Conservation (phyloP, 192 early-diverging fungal genomes). For the Gryganskiella cystojenkinii region DNA sequence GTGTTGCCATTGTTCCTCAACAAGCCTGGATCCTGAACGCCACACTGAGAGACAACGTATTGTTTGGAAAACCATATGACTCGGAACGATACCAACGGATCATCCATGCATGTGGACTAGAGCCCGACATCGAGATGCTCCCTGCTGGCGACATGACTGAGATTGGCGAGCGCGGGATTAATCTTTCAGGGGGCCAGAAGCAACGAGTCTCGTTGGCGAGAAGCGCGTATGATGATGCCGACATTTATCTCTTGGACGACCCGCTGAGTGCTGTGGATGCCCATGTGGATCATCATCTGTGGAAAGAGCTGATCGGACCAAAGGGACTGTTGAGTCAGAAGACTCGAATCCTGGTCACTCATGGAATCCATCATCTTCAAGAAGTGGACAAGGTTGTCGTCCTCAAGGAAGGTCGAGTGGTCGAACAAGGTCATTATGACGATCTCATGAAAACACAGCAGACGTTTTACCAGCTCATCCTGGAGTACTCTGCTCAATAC, state of each 20-base stretch:
- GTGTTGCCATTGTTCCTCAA: conserved; percentile 69
- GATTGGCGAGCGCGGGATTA: conserved; percentile 92
- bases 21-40: conserved; percentile 96
- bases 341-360: conserved; percentile 86
- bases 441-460: conserved; percentile 65
- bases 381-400: conserved; percentile 74
- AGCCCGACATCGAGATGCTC: conserved; percentile 84
- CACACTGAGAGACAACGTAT: conserved; percentile 89
- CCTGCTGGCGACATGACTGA: conserved; percentile 91
- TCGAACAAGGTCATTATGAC: conserved; percentile 67
- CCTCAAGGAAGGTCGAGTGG: conserved; percentile 74
- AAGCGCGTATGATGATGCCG: conserved; percentile 89
- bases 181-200: conserved; percentile 93
- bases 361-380: conserved; percentile 80
- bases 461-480: conserved; percentile 67
- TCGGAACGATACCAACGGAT: conserved; percentile 71
- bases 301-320: conserved; percentile 86
- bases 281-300: conserved; percentile 66
- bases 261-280: conserved; percentile 90
- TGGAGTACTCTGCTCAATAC: conserved; percentile 64
- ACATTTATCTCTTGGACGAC: conserved; percentile 82
- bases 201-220: conserved; percentile 68
- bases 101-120: conserved; percentile 82
- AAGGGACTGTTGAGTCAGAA: conserved; percentile 69
- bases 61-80: conserved; percentile 83